These are phyloP conservation scores for Vitis rotundifolia DNA, from an alignment of 164 flowering plant genomes.

Conservation along the genomic window DNA sequence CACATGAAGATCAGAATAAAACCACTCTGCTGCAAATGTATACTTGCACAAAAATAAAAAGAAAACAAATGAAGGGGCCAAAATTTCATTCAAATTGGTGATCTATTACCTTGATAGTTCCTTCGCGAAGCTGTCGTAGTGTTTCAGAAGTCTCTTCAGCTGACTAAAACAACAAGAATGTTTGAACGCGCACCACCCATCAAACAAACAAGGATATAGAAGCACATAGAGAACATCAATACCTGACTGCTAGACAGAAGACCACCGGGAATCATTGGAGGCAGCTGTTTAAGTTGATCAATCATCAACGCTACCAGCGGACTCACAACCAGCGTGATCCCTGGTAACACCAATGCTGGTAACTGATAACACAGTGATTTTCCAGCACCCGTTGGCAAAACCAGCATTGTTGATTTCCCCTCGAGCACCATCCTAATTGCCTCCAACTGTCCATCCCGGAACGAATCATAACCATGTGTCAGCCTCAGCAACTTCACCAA, in stretches of 20 bases:
- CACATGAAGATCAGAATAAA: not conserved
- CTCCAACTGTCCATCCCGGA: slow-evolving; percentile 84
- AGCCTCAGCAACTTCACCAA: slow-evolving; percentile 65
- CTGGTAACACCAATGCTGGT: slow-evolving; percentile 78
- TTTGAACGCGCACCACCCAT: slow-evolving; percentile 6
- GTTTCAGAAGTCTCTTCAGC: slow-evolving; percentile 74
- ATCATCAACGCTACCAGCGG: slow-evolving; percentile 96
- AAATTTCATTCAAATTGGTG: not conserved
- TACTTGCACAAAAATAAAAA: not conserved
- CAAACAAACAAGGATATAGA: not conserved
- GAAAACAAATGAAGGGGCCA: not conserved
- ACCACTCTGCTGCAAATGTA: not conserved
- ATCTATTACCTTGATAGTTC: slow-evolving; percentile 57
- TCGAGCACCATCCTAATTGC: slow-evolving; percentile 76
- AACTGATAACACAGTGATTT: slow-evolving; percentile 94
- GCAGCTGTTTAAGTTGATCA: slow-evolving; percentile 86
- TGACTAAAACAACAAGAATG: slow-evolving; percentile 43
- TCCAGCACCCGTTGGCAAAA: slow-evolving; percentile 94
- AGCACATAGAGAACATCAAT: slow-evolving; percentile 1
- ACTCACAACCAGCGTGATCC: slow-evolving; percentile 83
- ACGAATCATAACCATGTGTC: slow-evolving; percentile 73
- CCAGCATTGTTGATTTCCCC: slow-evolving; percentile 80
- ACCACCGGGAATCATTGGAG: slow-evolving; percentile 66
- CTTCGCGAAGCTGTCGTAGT: slow-evolving; percentile 49
- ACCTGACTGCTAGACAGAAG: slow-evolving; percentile 85